These are phyloP conservation scores for Psophocarpus tetragonolobus DNA, from an alignment of 306 rosid species.

Conservation along the genomic window DNA sequence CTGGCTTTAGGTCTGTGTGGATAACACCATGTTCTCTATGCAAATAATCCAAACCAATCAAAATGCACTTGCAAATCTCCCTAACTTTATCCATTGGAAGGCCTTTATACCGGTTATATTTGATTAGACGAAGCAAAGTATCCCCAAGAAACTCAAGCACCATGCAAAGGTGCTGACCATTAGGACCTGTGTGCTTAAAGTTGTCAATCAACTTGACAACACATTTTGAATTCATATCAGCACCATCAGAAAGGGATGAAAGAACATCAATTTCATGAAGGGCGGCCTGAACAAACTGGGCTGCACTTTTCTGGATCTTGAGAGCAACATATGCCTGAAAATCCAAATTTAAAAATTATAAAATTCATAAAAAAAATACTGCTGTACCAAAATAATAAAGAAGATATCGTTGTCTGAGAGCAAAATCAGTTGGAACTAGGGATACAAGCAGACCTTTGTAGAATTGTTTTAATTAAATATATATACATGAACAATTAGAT, in stretches of 20 bases:
- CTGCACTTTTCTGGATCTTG: constrained; percentile 97
- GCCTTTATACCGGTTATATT: constrained; percentile 69
- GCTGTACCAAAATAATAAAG: neutral
- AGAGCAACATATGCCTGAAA: constrained; percentile 84
- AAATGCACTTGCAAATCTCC: constrained; percentile 82
- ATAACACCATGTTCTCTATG: constrained; percentile 87
- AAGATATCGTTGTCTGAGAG: neutral
- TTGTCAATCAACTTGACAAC: constrained; percentile 80
- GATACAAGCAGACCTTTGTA: neutral
- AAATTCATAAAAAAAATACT: neutral
- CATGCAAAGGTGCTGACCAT: constrained; percentile 97
- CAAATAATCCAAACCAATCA: constrained; percentile 85
- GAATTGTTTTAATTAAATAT: constrained; percentile 1
- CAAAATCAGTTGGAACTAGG: constrained; percentile 3
- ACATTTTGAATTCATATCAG: constrained; percentile 62
- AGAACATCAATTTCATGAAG: constrained; percentile 90
- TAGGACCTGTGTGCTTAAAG: constrained; percentile 94
- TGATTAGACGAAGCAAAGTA: constrained; percentile 83
- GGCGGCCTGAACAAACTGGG: constrained; percentile 91
- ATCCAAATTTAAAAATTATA: constrained; percentile 8
- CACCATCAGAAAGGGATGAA: constrained; percentile 63
- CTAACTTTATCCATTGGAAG: constrained; percentile 69
- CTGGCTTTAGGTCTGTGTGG: constrained; percentile 93
- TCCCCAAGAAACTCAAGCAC: constrained; percentile 96
- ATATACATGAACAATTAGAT: constrained; percentile 1